Conservation (phyloP, 2,329 filamentous ascomycete genomes). For the Kalaharituber pfeilii region DNA sequence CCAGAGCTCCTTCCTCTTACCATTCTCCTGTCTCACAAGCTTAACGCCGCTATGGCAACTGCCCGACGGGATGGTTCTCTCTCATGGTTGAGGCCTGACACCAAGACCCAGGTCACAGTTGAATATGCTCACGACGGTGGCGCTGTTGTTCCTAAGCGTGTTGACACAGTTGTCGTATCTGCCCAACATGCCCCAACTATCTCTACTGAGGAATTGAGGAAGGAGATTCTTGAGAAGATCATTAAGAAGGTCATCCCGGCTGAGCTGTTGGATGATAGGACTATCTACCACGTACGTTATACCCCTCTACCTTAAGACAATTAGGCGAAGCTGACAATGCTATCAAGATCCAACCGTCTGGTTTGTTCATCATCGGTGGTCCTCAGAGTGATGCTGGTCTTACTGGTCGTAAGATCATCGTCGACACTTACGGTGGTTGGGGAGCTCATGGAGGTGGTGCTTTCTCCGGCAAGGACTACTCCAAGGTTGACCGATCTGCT, state of each 20-base stretch:
- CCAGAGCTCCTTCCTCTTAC: slow-evolving; percentile 92
- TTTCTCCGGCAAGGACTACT: slow-evolving; percentile 99
- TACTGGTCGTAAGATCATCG: slow-evolving; percentile 97
- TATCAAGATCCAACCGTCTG: slow-evolving; percentile 77
- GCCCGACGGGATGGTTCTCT: slow-evolving; percentile 75
- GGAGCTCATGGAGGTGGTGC: slow-evolving; percentile 99
- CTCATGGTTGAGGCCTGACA: slow-evolving; percentile 92
- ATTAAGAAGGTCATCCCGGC: slow-evolving; percentile 86
- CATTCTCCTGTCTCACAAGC: slow-evolving; percentile 84
- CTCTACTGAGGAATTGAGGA: slow-evolving; percentile 76
- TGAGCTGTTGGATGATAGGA: slow-evolving; percentile 81
- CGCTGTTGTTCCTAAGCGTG: slow-evolving; percentile 77
- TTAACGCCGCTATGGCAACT: slow-evolving; percentile 85
- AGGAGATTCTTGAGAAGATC: slow-evolving; percentile 94
- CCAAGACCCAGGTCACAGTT: slow-evolving; percentile 98
- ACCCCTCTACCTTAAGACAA: background rate
- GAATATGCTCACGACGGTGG: slow-evolving; percentile 96
- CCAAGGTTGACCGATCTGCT: slow-evolving; percentile 97
- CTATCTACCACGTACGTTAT: slow-evolving; percentile 71
- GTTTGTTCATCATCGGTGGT: slow-evolving; percentile 96
- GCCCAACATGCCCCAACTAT: slow-evolving; percentile 85
- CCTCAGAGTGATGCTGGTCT: slow-evolving; percentile 98
- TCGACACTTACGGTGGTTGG: slow-evolving; percentile 99
- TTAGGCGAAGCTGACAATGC: slow-evolving; percentile 15
- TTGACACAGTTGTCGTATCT: slow-evolving; percentile 92